Conservation (phyloP, 257 asterid species). For the Penstemon newberryi region DNA sequence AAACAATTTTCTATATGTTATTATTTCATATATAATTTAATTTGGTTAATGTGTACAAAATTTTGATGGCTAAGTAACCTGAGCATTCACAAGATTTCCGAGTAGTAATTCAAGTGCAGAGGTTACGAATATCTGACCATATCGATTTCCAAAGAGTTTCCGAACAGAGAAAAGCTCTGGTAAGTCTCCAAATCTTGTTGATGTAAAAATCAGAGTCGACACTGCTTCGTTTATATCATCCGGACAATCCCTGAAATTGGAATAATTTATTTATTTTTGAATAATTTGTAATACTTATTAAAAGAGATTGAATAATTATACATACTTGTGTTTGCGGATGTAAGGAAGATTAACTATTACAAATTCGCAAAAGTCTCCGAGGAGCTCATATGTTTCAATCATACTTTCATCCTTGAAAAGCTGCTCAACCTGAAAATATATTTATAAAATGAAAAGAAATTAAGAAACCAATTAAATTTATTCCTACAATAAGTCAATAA, state of each 20-base stretch:
- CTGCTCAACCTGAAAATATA: conserved; percentile 68
- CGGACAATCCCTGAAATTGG: conserved; percentile 64
- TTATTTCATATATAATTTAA: background rate
- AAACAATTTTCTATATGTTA: background rate
- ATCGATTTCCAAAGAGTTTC: conserved; percentile 64
- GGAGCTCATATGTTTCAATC: conserved; percentile 57
- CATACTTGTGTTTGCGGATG: conserved; percentile 64
- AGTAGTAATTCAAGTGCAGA: conserved; percentile 60
- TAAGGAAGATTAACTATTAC: conserved; percentile 50
- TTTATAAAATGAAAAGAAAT: background rate
- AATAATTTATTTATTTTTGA: background rate
- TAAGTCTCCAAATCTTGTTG: conserved; percentile 74
- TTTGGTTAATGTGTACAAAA: background rate
- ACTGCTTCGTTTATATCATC: conserved; percentile 73
- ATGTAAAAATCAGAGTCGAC: conserved; percentile 71
- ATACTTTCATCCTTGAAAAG: conserved; percentile 52
- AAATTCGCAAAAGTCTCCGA: conserved; percentile 61
- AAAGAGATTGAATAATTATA: background rate
- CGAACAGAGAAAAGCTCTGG: conserved; percentile 66
- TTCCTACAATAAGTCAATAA: no score
- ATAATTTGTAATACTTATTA: no score
- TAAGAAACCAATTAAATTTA: background rate
- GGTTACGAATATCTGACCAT: conserved; percentile 50
- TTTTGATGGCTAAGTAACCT: conserved; percentile 39
- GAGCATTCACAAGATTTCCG: conserved; percentile 65